phyloP scores from a whole-genome alignment of 768 basidiomycete genomes.

The Xerocomellus amylosporus region DNA sequence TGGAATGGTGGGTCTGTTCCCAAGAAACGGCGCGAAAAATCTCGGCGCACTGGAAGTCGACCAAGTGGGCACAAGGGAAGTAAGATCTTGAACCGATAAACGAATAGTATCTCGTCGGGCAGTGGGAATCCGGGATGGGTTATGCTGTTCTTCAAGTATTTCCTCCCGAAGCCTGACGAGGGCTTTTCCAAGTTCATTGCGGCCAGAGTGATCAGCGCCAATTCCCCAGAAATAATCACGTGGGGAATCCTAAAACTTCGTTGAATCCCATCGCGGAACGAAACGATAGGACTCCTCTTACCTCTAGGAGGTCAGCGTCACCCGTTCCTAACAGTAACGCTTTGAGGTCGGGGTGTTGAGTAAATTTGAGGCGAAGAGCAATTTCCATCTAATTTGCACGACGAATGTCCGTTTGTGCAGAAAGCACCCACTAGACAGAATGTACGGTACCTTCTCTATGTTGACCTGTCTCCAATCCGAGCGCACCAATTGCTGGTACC shows the following conservation, averaged over 20 bases:
- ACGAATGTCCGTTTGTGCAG: neutral
- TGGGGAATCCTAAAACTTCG: conserved; percentile 54
- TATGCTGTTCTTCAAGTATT: conserved; percentile 39
- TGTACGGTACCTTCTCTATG: conserved; percentile 49
- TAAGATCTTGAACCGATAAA: conserved; percentile 33
- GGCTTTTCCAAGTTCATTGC: conserved; percentile 73
- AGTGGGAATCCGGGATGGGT: conserved; percentile 27
- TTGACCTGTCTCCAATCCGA: conserved; percentile 69
- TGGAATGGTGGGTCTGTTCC: neutral
- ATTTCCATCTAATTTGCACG: conserved; percentile 57
- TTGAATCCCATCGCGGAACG: neutral
- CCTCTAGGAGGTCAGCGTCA: conserved; percentile 68
- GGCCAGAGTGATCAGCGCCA: conserved; percentile 61
- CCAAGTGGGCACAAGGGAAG: conserved; percentile 18
- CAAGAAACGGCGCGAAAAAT: conserved; percentile 1
- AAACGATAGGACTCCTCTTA: conserved; percentile 22
- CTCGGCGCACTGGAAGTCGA: conserved; percentile 4
- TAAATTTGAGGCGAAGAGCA: conserved; percentile 64
- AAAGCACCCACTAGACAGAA: neutral
- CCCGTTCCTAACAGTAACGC: conserved; percentile 62
- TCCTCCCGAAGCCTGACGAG: conserved; percentile 59
- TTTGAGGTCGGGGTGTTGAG: conserved; percentile 60
- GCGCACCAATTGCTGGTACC: conserved; percentile 58
- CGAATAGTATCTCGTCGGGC: conserved; percentile 29
- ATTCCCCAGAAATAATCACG: conserved; percentile 80